phyloP scores from a whole-genome alignment of 192 early-diverging fungal species.

The Dimargaris xerosporica region DNA sequence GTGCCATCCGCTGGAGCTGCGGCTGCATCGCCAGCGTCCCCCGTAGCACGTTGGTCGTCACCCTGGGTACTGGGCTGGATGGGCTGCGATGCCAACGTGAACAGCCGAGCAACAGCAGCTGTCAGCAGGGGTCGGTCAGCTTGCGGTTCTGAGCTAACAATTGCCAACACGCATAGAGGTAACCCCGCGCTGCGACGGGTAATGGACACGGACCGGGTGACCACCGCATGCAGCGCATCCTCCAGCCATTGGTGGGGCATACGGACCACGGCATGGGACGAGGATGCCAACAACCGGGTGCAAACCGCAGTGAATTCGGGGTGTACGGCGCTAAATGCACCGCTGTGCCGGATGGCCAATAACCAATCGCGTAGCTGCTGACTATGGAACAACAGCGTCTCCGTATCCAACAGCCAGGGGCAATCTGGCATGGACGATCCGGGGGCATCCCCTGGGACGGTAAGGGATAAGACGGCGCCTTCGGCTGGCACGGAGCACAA shows the following conservation, averaged over 20 bases:
- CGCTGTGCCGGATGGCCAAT: constrained; percentile 74
- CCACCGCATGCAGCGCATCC: constrained; percentile 58
- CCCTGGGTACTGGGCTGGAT: constrained; percentile 16
- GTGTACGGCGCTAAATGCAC: constrained; percentile 82
- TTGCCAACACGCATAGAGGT: constrained; percentile 73
- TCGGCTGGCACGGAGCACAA: constrained; percentile 19
- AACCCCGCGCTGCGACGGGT: constrained; percentile 84
- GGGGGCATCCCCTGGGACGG: constrained; percentile 12
- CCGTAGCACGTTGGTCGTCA: constrained; percentile 15
- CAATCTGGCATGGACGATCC: constrained; percentile 1
- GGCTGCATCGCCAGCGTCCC: not conserved
- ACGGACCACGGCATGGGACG: constrained; percentile 28
- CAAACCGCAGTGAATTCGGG: constrained; percentile 60
- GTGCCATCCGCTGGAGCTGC: constrained; percentile 33
- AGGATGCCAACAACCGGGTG: constrained; percentile 43
- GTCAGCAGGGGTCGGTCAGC: constrained; percentile 41
- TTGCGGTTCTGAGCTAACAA: constrained; percentile 52
- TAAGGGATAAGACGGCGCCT: not conserved
- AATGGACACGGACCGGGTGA: constrained; percentile 61
- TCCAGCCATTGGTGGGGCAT: constrained; percentile 62
- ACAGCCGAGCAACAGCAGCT: constrained; percentile 47
- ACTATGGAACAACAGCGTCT: constrained; percentile 24
- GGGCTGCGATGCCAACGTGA: constrained; percentile 37
- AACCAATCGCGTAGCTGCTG: constrained; percentile 32
- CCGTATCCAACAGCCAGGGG: constrained; percentile 12